Conservation (phyloP, 768 basidiomycete species). For the Suillus clintonianus region DNA sequence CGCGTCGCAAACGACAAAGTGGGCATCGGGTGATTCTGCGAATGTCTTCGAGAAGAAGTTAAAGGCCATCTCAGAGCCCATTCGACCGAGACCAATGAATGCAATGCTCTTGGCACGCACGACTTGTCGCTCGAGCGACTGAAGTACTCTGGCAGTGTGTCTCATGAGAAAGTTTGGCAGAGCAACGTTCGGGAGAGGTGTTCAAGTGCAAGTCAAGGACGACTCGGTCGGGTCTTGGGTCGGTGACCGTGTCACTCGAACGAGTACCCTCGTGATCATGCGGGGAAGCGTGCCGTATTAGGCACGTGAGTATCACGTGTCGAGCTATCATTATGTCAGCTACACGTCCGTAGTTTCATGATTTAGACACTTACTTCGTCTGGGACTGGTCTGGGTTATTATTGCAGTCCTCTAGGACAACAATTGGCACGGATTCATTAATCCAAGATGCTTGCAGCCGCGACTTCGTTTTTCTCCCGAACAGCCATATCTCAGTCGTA, state of each 20-base stretch:
- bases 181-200: background rate
- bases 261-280: background rate
- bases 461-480: conserved; percentile 79
- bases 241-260: too few relatives aligned
- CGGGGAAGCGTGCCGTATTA: background rate
- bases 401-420: background rate
- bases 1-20: conserved; percentile 81
- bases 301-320: background rate
- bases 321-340: conserved; percentile 8
- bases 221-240: too few relatives aligned
- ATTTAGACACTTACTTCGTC: background rate
- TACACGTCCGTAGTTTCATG: background rate
- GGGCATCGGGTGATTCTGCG: conserved; percentile 49
- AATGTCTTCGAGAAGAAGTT: conserved; percentile 81
- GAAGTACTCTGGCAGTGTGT: conserved; percentile 46
- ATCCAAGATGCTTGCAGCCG: conserved; percentile 69
- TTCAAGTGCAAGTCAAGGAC: background rate
- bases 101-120: conserved; percentile 55
- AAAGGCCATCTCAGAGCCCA: conserved; percentile 86
- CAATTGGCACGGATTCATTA: background rate
- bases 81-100: conserved; percentile 86
- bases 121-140: conserved; percentile 35
- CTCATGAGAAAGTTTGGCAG: conserved; percentile 41
- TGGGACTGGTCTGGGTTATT: background rate
- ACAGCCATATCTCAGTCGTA: conserved; percentile 84